Conservation (phyloP, 2,329 filamentous ascomycete genomes). For the Pseudocercospora macadamiae region DNA sequence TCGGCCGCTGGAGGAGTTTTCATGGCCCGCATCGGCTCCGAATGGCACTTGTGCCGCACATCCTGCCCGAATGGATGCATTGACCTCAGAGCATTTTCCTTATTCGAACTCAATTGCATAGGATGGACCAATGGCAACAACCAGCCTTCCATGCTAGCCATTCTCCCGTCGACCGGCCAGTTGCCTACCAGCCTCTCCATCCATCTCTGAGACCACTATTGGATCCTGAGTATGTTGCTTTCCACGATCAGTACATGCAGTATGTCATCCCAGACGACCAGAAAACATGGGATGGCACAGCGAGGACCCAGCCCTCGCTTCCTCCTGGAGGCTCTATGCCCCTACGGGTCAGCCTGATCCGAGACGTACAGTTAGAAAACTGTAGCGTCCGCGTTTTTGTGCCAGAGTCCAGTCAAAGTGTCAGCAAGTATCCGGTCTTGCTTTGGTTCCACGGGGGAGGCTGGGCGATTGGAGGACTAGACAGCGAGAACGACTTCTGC, state of each 20-base stretch:
- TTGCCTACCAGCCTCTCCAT: slow-evolving; percentile 21
- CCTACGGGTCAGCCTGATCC: slow-evolving; percentile 16
- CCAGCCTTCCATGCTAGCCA: not conserved
- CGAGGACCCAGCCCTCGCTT: slow-evolving; percentile 16
- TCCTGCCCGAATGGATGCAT: not conserved
- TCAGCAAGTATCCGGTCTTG: slow-evolving; percentile 13
- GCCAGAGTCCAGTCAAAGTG: slow-evolving; percentile 17
- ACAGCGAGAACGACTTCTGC: slow-evolving; percentile 29
- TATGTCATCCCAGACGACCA: slow-evolving; percentile 24
- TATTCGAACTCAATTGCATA: not conserved
- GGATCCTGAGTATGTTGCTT: slow-evolving; percentile 27
- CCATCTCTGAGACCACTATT: slow-evolving; percentile 20
- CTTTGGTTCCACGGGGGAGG: slow-evolving; percentile 18
- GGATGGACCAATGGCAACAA: slow-evolving; percentile 18
- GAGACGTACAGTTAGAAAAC: slow-evolving; percentile 20
- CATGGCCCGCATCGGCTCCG: not conserved
- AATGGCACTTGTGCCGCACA: not conserved
- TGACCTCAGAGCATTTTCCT: slow-evolving; percentile 5
- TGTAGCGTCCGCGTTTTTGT: slow-evolving; percentile 25
- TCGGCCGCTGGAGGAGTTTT: not conserved
- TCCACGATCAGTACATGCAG: slow-evolving; percentile 25
- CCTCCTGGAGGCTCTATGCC: slow-evolving; percentile 17
- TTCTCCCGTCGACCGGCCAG: slow-evolving; percentile 5
- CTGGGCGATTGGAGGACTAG: slow-evolving; percentile 23
- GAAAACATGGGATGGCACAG: slow-evolving; percentile 22